Base-by-base conservation (phyloP, 495 filamentous ascomycete species). In the Patellaria atrata region DNA sequence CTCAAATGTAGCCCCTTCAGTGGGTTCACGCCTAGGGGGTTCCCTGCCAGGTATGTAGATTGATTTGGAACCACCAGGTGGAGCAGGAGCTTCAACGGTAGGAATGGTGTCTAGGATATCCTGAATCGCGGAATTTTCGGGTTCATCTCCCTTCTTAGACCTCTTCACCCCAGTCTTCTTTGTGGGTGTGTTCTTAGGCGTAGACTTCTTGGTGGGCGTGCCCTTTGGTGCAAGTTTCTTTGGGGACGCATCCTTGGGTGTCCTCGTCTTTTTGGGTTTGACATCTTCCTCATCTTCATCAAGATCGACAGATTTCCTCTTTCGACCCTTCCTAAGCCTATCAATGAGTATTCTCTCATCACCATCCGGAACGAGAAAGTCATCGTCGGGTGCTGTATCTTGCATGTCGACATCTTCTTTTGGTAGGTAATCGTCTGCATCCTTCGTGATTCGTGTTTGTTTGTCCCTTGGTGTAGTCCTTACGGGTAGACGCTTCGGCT, bases 31-130 rank as follows among this genome's bases (percentile, higher is more conserved):
- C n/a, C n/a, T n/a, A n/a, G n/a, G n/a, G n/a, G n/a, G n/a, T 67
- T 73, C 40, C 40, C 46, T 27, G 55, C 67, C 59, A 54, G 59
- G 55, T n/a, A n/a, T n/a, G n/a, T n/a, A n/a, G n/a, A n/a, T n/a
- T n/a, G n/a, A n/a, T n/a, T n/a, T n/a, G n/a, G n/a, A n/a, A n/a
- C n/a, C n/a, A n/a, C n/a, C n/a, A n/a, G 85, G 82, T 20, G 91
- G 86, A 4, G 82, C 78, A 12, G 89, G 91, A 23, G 89, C 66
- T 35, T 73, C 60, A 17, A 96, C 65, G 5, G 65, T 77, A 7
- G 86, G 82, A 39, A 97, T 83, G 50, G 73, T 80, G 50, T 92
- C 81, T 21, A 93, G 73, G 31, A 97, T 94, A 22, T 72, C 74
- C 50, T 86, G 71, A 11, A 93, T 71, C 26, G 67, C 65, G 15